phyloP scores from a whole-genome alignment of 805 yeast genomes.

The Starmerella sp. region DNA sequence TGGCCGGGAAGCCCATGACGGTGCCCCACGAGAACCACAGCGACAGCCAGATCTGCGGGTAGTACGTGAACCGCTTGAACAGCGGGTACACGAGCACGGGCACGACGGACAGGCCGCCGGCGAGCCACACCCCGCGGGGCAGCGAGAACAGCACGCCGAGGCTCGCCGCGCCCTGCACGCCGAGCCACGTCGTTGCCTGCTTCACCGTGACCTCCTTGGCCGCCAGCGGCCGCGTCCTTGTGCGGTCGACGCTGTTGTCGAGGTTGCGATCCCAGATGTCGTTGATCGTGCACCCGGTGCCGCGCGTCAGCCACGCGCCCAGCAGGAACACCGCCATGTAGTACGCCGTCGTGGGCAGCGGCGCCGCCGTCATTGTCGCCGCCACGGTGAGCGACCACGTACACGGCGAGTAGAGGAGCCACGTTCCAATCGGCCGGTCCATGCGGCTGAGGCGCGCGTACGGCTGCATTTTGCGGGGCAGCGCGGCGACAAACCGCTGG shows the following conservation, averaged over 20 bases:
- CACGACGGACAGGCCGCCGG: slow-evolving; percentile 72
- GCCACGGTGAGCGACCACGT: slow-evolving; percentile 92
- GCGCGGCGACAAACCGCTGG: slow-evolving; percentile 26
- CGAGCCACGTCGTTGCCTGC: slow-evolving; percentile 61
- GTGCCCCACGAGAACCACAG: slow-evolving; percentile 93
- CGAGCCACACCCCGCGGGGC: slow-evolving; percentile 65
- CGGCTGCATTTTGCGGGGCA: slow-evolving; percentile 72
- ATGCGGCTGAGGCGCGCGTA: slow-evolving; percentile 85
- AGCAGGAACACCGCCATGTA: slow-evolving; percentile 62
- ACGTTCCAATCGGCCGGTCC: slow-evolving; percentile 94
- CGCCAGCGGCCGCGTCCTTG: slow-evolving; percentile 86
- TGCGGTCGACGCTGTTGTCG: slow-evolving; percentile 77
- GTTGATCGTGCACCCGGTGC: slow-evolving; percentile 95
- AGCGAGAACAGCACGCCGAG: slow-evolving; percentile 56
- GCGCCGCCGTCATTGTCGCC: slow-evolving; percentile 55
- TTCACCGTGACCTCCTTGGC: slow-evolving; percentile 63
- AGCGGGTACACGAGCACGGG: slow-evolving; percentile 81
- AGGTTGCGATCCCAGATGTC: slow-evolving; percentile 76
- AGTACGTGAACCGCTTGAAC: slow-evolving; percentile 88
- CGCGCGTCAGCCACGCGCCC: slow-evolving; percentile 88
- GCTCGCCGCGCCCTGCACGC: slow-evolving; percentile 65
- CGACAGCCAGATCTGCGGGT: slow-evolving; percentile 78
- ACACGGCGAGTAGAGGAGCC: slow-evolving; percentile 71
- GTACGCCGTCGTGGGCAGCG: slow-evolving; percentile 47
- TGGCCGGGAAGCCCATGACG: slow-evolving; percentile 86